phyloP scores from a whole-genome alignment of 495 filamentous ascomycete genomes.

The Hypoxylon cercidicola region DNA sequence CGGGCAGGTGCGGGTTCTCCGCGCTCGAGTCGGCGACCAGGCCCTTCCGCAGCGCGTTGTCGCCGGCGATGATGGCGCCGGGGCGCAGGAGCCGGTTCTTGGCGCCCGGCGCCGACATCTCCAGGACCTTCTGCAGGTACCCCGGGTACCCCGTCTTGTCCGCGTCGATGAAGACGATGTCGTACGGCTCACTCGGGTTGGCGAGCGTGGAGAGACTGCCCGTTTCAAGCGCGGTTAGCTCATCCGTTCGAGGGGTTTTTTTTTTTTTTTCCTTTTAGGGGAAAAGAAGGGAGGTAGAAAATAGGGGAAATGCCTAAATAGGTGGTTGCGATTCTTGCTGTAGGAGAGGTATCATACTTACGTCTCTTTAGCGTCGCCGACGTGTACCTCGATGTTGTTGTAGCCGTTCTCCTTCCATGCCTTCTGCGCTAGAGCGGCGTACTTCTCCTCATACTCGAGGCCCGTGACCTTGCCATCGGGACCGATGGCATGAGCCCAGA shows the following conservation, averaged over 20 bases:
- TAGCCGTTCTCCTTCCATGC: slow-evolving; percentile 43
- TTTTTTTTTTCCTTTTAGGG: no score
- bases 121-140: slow-evolving; percentile 44
- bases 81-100: slow-evolving; percentile 44
- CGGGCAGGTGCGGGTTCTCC: slow-evolving; percentile 44
- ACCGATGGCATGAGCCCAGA: slow-evolving; percentile 49
- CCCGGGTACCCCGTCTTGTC: slow-evolving; percentile 50
- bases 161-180: slow-evolving; percentile 55
- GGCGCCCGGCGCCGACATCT: slow-evolving; percentile 40
- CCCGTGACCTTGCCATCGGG: slow-evolving; percentile 50
- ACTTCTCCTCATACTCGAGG: slow-evolving; percentile 48
- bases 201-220: slow-evolving; percentile 41
- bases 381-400: slow-evolving; percentile 46
- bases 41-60: slow-evolving; percentile 51
- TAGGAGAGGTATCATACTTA: slow-evolving; percentile 29
- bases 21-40: slow-evolving; percentile 46
- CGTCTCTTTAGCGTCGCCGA: slow-evolving; percentile 51
- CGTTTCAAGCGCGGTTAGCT: not conserved
- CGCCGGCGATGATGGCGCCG: slow-evolving; percentile 50
- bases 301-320: not conserved
- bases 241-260: slow-evolving; percentile 1
- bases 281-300: not conserved
- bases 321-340: no score
- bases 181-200: slow-evolving; percentile 47
- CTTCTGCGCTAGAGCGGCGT: slow-evolving; percentile 41